A percentile compares a stretch with the other conserved stretches of the same genome.
Conservation (phyloP, 148 eudicot genomes). For the Vaccinium myrtillus region DNA sequence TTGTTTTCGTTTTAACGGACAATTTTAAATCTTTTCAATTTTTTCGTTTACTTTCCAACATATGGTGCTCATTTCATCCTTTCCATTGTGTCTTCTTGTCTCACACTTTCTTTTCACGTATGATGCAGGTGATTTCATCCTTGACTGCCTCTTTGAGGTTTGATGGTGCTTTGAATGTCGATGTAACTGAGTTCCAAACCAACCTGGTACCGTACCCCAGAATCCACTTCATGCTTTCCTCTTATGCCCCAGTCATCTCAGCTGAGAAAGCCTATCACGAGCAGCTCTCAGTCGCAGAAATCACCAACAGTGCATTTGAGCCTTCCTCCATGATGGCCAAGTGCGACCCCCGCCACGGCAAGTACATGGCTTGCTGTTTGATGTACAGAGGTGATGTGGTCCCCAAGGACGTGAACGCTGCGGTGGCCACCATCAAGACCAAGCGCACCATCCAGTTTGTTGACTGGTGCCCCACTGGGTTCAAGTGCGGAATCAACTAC, state of each 20-base stretch:
- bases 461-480: conserved; percentile 35
- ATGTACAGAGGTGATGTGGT: conserved; percentile 37
- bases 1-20: background rate
- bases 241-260: conserved; percentile 34
- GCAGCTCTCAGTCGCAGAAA: conserved; percentile 1
- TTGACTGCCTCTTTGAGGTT: conserved; percentile 33
- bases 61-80: background rate
- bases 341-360: conserved; percentile 2
- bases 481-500: conserved; percentile 35
- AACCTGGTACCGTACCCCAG: conserved; percentile 16
- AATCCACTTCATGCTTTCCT: conserved; percentile 36
- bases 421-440: conserved; percentile 30
- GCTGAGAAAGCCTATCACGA: conserved; percentile 21
- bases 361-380: conserved; percentile 32
- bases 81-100: background rate
- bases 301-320: conserved; percentile 3
- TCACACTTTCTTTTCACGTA: background rate
- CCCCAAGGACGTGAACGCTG: conserved; percentile 30
- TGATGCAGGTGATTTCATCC: conserved; percentile 29
- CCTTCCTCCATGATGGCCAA: conserved; percentile 4
- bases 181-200: conserved; percentile 33
- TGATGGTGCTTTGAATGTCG: conserved; percentile 32
- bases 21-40: too few relatives aligned
- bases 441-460: conserved; percentile 34
- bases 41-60: too few relatives aligned